Evolutionary conservation across 257 asterid genomes (phyloP).

Genomic region (Solanum tarijense): DNA sequence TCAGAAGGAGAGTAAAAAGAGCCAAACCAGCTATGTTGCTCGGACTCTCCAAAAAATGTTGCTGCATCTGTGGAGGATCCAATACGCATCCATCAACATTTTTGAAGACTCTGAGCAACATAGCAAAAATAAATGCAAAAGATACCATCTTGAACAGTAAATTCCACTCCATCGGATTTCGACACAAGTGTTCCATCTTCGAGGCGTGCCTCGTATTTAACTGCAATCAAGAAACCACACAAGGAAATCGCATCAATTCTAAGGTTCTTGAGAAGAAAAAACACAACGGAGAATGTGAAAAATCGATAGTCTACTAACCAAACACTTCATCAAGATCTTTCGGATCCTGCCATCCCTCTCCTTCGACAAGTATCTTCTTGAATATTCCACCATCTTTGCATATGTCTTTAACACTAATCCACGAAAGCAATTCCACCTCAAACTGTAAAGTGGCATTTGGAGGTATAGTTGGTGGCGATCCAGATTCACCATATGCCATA

Average conservation of each 20-base stretch:
- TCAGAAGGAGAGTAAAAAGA: background rate
- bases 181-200: conserved; percentile 45
- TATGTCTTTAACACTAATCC: conserved; percentile 44
- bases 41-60: background rate
- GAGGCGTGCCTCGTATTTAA: conserved; percentile 32
- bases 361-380: conserved; percentile 36
- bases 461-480: conserved; percentile 51
- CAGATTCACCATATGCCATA: conserved; percentile 50
- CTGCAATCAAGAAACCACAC: conserved; percentile 11
- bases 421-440: conserved; percentile 45
- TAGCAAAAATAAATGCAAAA: background rate
- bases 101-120: background rate
- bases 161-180: conserved; percentile 34
- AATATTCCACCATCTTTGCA: conserved; percentile 51
- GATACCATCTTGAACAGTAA: conserved; percentile 40
- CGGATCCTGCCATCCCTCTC: conserved; percentile 60
- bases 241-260: background rate
- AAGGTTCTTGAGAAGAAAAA: background rate
- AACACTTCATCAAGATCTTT: conserved; percentile 47
- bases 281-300: background rate
- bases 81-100: background rate
- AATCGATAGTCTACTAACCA: conserved; percentile 10
- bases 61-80: background rate
- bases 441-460: conserved; percentile 46
- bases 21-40: background rate